Conservation (phyloP, 1,284 basidiomycete genomes). For the Cystobasidiaceae sp. region DNA sequence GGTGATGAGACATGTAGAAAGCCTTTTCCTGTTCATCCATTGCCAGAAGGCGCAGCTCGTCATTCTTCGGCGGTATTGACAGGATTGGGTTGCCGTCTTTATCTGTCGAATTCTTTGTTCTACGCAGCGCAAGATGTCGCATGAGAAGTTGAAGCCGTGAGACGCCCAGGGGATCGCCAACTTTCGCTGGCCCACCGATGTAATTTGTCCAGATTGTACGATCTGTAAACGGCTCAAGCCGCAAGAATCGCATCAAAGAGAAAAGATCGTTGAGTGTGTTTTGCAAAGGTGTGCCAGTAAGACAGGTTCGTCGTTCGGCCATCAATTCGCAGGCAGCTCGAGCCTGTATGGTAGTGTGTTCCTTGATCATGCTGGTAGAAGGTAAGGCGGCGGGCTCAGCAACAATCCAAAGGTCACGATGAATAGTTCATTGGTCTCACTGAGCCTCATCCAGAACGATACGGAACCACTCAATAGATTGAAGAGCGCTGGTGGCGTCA, state of each 20-base stretch:
- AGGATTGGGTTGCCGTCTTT: conserved; percentile 79
- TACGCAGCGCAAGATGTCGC: conserved; percentile 90
- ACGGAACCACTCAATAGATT: conserved; percentile 95
- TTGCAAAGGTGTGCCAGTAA: conserved; percentile 56
- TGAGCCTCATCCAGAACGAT: conserved; percentile 98
- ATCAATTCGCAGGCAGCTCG: conserved; percentile 57
- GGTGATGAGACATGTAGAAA: conserved; percentile 83
- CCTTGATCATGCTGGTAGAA: conserved; percentile 53
- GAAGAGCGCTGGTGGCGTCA: conserved; percentile 67
- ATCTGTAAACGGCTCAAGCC: conserved; percentile 82
- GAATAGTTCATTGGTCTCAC: conserved; percentile 62
- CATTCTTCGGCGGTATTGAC: conserved; percentile 75
- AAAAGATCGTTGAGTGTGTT: conserved; percentile 68
- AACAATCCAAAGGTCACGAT: no score
- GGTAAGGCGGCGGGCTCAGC: conserved; percentile 51
- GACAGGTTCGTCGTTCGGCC: conserved; percentile 78
- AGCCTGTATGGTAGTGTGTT: conserved; percentile 44
- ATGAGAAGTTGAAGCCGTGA: conserved; percentile 94
- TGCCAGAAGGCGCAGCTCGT: conserved; percentile 76
- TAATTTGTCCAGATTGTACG: conserved; percentile 88
- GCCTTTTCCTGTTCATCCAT: conserved; percentile 75
- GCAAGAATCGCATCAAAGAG: conserved; percentile 81
- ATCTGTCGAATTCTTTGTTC: conserved; percentile 85
- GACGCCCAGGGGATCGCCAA: conserved; percentile 82
- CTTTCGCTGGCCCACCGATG: conserved; percentile 86